Base-by-base conservation (phyloP, 495 filamentous ascomycete genomes). In the Mytilinidion resinicola region DNA sequence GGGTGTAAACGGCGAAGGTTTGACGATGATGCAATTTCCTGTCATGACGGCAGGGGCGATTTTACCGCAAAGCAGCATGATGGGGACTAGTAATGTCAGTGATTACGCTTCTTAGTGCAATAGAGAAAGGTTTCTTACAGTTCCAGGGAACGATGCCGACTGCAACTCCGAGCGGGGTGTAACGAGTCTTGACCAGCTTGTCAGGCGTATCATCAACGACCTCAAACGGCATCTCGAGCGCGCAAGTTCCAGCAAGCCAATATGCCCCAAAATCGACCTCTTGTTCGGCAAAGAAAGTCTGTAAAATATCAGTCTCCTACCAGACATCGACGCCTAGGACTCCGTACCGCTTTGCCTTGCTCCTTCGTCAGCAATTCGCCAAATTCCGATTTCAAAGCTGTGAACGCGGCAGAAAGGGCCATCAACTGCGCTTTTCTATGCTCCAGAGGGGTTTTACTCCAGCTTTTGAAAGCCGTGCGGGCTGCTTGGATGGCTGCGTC, bases 1-100 rank as follows among this genome's bases (percentile, higher is more conserved):
- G 0, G 84, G 83, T 0, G 83, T 84, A 65, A 79, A 85, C 0
- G 83, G 80, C 0, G 82, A 76, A 21, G 76, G 74, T 62, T 83
- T 83, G 63, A 82, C 73, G 64, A 83, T 81, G 36, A 81, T 72
- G 53, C 72, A 72, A 70, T 81, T 81, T 21, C 80, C 80, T 0
- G 80, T 80, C 9, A 77, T 62, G 0, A 83, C 70, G 12, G 78
- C 72, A 0, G 77, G 74, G 0, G 73, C 74, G 17, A 82, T 73
- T 57, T 83, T 83, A 42, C 78, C 73, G 51, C 72, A 70, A n/a
- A 72, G 67, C 7, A 83, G 73, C 41, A 81, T 61, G 12, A 80
- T 63, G 37, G 78, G 78, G 56, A 78, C 44, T 21, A 42, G 2
- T 4, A 17, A 42, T 42, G 39, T 42, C 39, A 42, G 39, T 42